Percentiles rank a stretch among this genome's conserved stretches.
Evolutionary conservation across 306 rosid species (phyloP).

Genomic region (Pueraria montana): DNA sequence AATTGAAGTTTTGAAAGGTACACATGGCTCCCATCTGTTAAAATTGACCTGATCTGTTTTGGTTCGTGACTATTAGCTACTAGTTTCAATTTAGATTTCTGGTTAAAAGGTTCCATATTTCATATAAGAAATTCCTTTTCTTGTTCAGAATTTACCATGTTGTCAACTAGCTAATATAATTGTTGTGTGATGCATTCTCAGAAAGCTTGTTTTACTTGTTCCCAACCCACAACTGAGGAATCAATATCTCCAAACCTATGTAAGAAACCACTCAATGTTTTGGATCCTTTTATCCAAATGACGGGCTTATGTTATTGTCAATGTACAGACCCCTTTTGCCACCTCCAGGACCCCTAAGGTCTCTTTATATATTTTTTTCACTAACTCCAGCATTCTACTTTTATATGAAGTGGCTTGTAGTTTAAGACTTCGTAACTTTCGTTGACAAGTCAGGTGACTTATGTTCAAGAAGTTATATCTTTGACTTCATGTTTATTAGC

Average conservation of each 20-base stretch:
- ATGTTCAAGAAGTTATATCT: too few relatives aligned
- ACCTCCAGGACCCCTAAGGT: too few relatives aligned
- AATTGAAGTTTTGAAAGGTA: slow-evolving; percentile 21
- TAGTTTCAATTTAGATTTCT: slow-evolving; percentile 12
- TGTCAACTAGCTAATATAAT: slow-evolving; percentile 42
- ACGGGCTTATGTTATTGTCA: neutral
- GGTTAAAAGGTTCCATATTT: neutral
- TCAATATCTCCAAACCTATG: slow-evolving; percentile 90
- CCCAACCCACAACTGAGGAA: slow-evolving; percentile 81
- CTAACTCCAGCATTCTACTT: too few relatives aligned
- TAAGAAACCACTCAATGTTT: slow-evolving; percentile 51
- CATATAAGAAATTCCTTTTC: neutral
- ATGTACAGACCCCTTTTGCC: neutral
- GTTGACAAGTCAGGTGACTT: too few relatives aligned
- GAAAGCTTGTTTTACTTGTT: slow-evolving; percentile 92
- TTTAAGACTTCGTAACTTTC: too few relatives aligned
- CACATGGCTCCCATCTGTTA: slow-evolving; percentile 15
- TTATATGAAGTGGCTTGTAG: too few relatives aligned
- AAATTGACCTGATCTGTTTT: slow-evolving; percentile 11
- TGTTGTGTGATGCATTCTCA: slow-evolving; percentile 55
- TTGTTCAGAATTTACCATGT: slow-evolving; percentile 28
- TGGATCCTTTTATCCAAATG: neutral
- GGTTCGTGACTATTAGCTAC: slow-evolving; percentile 16
- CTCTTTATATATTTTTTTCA: too few relatives aligned
- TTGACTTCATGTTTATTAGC: too few relatives aligned